Percentiles rank a stretch among this genome's conserved stretches.
Conservation (phyloP, 176 grass and related monocot genomes). For the Triticum aestivum region IWGSC_CS_RefSeq_v2.1 NC_057804.1:518426291-518426790, state of each 20-base stretch:
- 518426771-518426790: not conserved
- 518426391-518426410: not conserved
- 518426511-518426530: not conserved
- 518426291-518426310: not conserved
- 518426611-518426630: not conserved
- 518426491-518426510: too few species aligned
- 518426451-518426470: not conserved
- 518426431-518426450: not conserved
- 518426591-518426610: not conserved
- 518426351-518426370: not conserved
- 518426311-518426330: not conserved
- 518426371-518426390: too few species aligned
- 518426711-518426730: not conserved
- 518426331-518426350: not conserved
- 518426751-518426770: not conserved
- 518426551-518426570: not conserved
- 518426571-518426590: not conserved
- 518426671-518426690: not conserved
- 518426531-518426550: not conserved
- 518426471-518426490: not conserved
- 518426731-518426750: not conserved
- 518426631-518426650: not conserved
- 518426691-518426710: not conserved
- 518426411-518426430: not conserved
- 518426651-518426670: not conserved